Evolutionary conservation across 768 basidiomycete species (phyloP).

Genomic region (Chlorophyllum brunneum): DNA sequence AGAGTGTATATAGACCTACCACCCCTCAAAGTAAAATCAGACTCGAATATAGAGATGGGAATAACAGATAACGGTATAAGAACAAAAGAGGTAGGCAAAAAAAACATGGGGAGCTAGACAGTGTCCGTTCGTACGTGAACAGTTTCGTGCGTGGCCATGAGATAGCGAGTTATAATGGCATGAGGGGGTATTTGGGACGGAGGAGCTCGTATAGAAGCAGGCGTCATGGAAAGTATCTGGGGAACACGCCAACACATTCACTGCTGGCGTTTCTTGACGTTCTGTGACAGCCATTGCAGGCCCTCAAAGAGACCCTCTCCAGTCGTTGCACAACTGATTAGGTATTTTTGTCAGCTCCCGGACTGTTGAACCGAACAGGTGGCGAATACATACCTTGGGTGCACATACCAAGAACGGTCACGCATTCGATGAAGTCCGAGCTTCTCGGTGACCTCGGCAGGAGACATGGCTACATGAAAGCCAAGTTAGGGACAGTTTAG

Average conservation of each 20-base stretch:
- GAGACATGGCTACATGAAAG: slow-evolving; percentile 81
- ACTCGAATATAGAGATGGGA: slow-evolving; percentile 17
- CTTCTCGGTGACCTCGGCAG: slow-evolving; percentile 97
- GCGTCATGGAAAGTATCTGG: neutral
- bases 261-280: slow-evolving; percentile 90
- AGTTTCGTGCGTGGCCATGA: slow-evolving; percentile 39
- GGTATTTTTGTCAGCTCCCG: neutral
- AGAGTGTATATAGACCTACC: slow-evolving; percentile 14
- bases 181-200: slow-evolving; percentile 31
- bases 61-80: slow-evolving; percentile 16
- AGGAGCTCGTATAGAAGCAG: slow-evolving; percentile 18
- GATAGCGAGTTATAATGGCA: slow-evolving; percentile 25
- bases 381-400: slow-evolving; percentile 73
- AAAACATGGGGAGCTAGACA: slow-evolving; percentile 26
- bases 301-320: slow-evolving; percentile 98
- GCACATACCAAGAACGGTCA: slow-evolving; percentile 98
- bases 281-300: slow-evolving; percentile 95
- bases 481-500: neutral
- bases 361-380: neutral
- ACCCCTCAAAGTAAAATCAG: slow-evolving; percentile 16
- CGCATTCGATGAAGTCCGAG: slow-evolving; percentile 94
- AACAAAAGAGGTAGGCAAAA: slow-evolving; percentile 21
- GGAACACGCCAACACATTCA: slow-evolving; percentile 26
- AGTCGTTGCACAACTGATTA: slow-evolving; percentile 83
- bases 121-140: slow-evolving; percentile 32